phyloP scores from a whole-genome alignment of 176 grass and related monocot species.

The Oryza punctata region DNA sequence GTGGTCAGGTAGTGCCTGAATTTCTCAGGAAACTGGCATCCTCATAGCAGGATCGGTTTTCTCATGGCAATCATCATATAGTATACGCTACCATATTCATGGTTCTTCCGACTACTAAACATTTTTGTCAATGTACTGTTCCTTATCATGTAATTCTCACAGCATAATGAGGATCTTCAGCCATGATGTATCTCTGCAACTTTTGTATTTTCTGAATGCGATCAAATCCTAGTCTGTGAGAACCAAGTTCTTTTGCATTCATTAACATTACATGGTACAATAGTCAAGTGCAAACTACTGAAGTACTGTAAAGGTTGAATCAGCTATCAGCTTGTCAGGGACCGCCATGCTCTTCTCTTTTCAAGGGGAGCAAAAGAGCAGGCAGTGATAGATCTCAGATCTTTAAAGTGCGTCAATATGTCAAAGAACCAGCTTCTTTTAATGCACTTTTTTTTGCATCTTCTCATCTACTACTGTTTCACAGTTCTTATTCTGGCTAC shows the following conservation, averaged over 20 bases:
- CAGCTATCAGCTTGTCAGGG: not conserved
- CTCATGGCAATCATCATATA: not conserved
- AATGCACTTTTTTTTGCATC: constrained; percentile 1
- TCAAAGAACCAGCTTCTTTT: constrained; percentile 27
- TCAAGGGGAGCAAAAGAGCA: not conserved
- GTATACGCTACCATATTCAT: not conserved
- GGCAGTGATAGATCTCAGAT: not conserved
- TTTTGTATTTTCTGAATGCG: no score
- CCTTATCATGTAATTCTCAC: constrained; percentile 10
- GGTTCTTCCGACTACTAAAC: not conserved
- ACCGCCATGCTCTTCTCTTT: not conserved
- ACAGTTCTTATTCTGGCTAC: not conserved
- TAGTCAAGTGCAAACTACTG: not conserved
- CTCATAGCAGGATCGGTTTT: constrained; percentile 24
- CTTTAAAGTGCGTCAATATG: constrained; percentile 41
- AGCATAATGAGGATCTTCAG: not conserved
- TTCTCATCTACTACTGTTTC: not conserved
- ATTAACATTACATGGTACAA: not conserved
- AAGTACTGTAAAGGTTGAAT: not conserved
- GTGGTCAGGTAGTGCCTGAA: constrained; percentile 60
- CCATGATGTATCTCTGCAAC: not conserved
- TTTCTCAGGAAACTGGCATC: constrained; percentile 38
- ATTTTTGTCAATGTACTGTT: constrained; percentile 26
- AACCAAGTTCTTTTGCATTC: not conserved
- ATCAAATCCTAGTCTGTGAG: not conserved